These are phyloP conservation scores for Fusarium sacchari DNA, from an alignment of 2,329 filamentous ascomycete genomes.

Conservation along the genomic window DNA sequence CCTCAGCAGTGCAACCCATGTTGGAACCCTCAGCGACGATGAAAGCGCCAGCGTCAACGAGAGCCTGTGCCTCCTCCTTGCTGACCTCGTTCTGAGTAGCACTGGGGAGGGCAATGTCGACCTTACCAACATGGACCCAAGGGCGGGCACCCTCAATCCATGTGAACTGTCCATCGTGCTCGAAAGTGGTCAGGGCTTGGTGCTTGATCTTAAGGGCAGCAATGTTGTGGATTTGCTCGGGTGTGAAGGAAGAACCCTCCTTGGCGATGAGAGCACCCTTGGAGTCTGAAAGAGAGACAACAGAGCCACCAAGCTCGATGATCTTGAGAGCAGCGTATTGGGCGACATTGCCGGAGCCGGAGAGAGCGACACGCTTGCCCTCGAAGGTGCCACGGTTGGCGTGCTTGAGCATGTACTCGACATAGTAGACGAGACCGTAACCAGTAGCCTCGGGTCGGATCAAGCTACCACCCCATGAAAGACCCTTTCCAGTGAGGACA, in stretches of 20 bases:
- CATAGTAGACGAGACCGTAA: slow-evolving; percentile 96
- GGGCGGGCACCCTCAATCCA: slow-evolving; percentile 90
- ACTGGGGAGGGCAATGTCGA: slow-evolving; percentile 91
- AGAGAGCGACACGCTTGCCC: slow-evolving; percentile 95
- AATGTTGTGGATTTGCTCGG: slow-evolving; percentile 82
- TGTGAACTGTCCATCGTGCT: slow-evolving; percentile 75
- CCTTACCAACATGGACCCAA: slow-evolving; percentile 88
- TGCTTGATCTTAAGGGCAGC: slow-evolving; percentile 87
- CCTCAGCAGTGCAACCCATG: slow-evolving; percentile 98
- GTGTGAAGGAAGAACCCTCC: slow-evolving; percentile 76
- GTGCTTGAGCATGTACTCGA: slow-evolving; percentile 94
- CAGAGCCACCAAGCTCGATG: slow-evolving; percentile 92
- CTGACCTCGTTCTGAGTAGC: slow-evolving; percentile 98
- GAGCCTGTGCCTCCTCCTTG: slow-evolving; percentile 85
- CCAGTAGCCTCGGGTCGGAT: slow-evolving; percentile 98
- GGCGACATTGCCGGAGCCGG: slow-evolving; percentile 96
- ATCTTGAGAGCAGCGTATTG: slow-evolving; percentile 97
- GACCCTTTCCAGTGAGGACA: slow-evolving; percentile 94
- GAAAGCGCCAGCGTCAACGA: slow-evolving; percentile 79
- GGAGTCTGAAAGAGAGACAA: slow-evolving; percentile 94
- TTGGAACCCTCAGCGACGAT: slow-evolving; percentile 97
- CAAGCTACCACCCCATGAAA: slow-evolving; percentile 89
- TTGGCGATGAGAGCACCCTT: slow-evolving; percentile 84
- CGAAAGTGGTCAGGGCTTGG: slow-evolving; percentile 80
- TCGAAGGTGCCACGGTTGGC: slow-evolving; percentile 86